phyloP scores from a whole-genome alignment of 257 asterid species.

The Anisodus acutangulus region DNA sequence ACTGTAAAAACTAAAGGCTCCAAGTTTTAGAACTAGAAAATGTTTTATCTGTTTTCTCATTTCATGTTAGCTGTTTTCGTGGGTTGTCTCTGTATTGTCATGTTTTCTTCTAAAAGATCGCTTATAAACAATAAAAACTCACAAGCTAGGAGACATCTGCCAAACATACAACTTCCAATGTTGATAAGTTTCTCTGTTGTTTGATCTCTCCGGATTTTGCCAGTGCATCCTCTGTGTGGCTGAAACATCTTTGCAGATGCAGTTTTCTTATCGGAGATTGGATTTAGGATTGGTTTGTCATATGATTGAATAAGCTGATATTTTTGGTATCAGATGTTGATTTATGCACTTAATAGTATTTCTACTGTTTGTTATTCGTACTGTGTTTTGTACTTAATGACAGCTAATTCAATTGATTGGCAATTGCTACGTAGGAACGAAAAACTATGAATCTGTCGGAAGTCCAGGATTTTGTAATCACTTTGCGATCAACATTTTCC shows the following conservation, averaged over 20 bases:
- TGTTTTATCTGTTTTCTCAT: not conserved
- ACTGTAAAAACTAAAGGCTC: not conserved
- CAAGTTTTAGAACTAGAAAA: constrained; percentile 5
- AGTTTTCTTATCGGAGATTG: not conserved
- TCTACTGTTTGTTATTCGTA: constrained; percentile 9
- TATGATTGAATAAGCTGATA: constrained; percentile 5
- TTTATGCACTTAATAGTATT: not conserved
- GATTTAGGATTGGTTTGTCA: too few relatives aligned
- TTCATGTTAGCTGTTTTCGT: not conserved
- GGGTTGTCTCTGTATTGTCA: not conserved
- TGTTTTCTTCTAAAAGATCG: not conserved
- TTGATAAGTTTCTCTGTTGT: not conserved
- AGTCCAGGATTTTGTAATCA: constrained; percentile 62
- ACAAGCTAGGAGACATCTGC: not conserved
- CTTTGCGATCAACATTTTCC: constrained; percentile 77
- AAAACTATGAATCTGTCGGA: constrained; percentile 71
- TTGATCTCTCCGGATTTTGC: not conserved
- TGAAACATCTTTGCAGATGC: not conserved
- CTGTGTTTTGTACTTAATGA: constrained; percentile 4
- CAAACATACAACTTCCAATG: not conserved
- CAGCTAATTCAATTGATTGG: constrained; percentile 23
- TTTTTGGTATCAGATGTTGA: not conserved
- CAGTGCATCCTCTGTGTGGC: not conserved
- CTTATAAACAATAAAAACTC: not conserved
- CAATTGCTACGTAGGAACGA: constrained; percentile 59